Base-by-base conservation (phyloP, 2,329 filamentous ascomycete species). In the Aspergillus vadensis region DNA sequence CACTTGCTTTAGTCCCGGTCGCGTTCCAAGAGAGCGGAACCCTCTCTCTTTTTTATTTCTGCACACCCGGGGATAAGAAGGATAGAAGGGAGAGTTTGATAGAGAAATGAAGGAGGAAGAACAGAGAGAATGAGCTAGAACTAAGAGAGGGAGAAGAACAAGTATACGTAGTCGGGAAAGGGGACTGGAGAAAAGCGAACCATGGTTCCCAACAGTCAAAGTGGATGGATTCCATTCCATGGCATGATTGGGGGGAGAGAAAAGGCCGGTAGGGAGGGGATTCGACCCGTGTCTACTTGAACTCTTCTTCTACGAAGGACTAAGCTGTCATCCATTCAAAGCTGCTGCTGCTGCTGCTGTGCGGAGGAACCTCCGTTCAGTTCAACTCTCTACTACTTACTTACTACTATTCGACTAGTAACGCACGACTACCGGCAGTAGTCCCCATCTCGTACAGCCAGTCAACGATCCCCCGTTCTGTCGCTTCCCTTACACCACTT, bases 21-120 rank as follows among this genome's bases (percentile, higher is more conserved):
- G 54, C 51, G 62, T 67, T 67, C 65, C 65, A 67, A 55, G 53
- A 60, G 57, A 43, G 55, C 63, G 65, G 65, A 65, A 67, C 63
- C 63, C 63, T 61, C 50, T 27, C 57, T 56, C 12, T 1, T 12
- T 36, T 14, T 10, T 14, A 5, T 36, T 15, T 12, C 32, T 2
- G 32, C 32, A 36, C 32, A 12, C 5, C 32, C 32, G 12, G 12
- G 5, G 12, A 15, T 15, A 36, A 36, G 4, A 36, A 36, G 32
- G 30, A 32, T 12, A 32, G 27, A 36, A 52, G 36, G 55, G 25
- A 27, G 25, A 27, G 7, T 27, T 27, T 27, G 25, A 27, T 27
- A 30, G 27, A 30, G 4, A 5, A 12, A 30, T 30, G 4, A 30
- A 30, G 27, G 27, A 12, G 27, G 27, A 44, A 57, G 17, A 17